Percentiles rank a stretch among this genome's conserved stretches.
Evolutionary conservation across 805 yeast species (phyloP).

Genomic region (Yarrowia hollandica): DNA sequence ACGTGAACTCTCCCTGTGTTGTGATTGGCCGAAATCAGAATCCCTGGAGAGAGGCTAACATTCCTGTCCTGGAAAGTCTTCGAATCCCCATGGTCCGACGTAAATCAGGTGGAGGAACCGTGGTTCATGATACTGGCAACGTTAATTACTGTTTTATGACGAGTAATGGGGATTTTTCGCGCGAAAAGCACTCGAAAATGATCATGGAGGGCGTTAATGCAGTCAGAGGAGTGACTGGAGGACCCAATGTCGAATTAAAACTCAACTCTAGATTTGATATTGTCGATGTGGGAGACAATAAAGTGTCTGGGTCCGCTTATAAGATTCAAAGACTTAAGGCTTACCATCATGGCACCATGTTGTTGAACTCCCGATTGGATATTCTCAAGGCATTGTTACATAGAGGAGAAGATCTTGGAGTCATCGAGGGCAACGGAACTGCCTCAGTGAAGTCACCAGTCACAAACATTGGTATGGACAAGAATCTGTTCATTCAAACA

Average conservation of each 20-base stretch:
- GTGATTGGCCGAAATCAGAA: conserved; percentile 96
- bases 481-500: conserved; percentile 49
- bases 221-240: conserved; percentile 11
- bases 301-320: conserved; percentile 92
- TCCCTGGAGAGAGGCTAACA: conserved; percentile 83
- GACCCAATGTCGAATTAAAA: conserved; percentile 40
- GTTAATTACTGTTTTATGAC: conserved; percentile 82
- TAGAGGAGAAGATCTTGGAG: conserved; percentile 47
- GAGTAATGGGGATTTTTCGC: conserved; percentile 60
- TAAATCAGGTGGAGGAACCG: conserved; percentile 94
- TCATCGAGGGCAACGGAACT: conserved; percentile 55
- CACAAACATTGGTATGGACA: conserved; percentile 55
- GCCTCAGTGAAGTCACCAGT: conserved; percentile 83
- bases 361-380: conserved; percentile 64
- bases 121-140: conserved; percentile 90
- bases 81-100: conserved; percentile 73
- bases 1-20: conserved; percentile 79
- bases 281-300: conserved; percentile 44
- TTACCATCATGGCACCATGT: conserved; percentile 96
- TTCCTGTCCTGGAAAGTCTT: conserved; percentile 52
- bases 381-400: conserved; percentile 60
- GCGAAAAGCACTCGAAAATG: conserved; percentile 52
- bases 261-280: conserved; percentile 84
- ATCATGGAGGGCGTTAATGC: conserved; percentile 47
- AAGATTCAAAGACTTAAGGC: conserved; percentile 79